Evolutionary conservation across 768 basidiomycete genomes (phyloP).

Genomic region (Psilocybe cyanescens): DNA sequence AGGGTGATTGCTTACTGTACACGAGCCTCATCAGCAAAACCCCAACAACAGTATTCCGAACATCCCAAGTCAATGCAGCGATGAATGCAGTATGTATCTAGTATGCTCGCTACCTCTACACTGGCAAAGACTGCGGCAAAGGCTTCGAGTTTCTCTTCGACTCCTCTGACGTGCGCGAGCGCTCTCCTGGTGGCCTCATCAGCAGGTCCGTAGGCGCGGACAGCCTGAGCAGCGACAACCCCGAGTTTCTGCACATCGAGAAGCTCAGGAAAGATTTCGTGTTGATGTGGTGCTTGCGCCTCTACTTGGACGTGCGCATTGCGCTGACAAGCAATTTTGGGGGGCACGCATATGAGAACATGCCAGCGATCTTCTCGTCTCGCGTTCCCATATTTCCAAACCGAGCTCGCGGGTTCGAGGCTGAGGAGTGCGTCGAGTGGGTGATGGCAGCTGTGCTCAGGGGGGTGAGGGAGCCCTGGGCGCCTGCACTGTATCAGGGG

Average conservation of each 20-base stretch:
- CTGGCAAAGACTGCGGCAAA: conserved; percentile 86
- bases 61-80: too few species aligned
- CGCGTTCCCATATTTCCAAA: conserved; percentile 91
- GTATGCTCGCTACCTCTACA: conserved; percentile 83
- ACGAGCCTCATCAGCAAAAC: too few species aligned
- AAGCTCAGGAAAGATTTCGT: conserved; percentile 92
- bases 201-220: too few species aligned
- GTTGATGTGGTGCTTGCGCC: conserved; percentile 94
- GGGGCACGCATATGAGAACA: conserved; percentile 53
- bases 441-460: conserved; percentile 65
- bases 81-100: too few species aligned
- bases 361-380: conserved; percentile 86
- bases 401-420: conserved; percentile 77
- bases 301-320: conserved; percentile 93
- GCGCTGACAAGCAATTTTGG: conserved; percentile 73
- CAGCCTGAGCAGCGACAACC: conserved; percentile 17
- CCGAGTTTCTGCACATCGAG: conserved; percentile 63
- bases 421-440: conserved; percentile 78
- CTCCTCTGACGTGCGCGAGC: conserved; percentile 49
- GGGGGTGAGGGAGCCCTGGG: conserved; percentile 69
- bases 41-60: conserved; percentile 32
- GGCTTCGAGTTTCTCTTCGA: conserved; percentile 90
- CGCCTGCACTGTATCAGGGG: conserved; percentile 79
- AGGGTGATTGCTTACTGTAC: too few species aligned
- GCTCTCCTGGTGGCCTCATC: conserved; percentile 27